Conservation (phyloP, 2,329 filamentous ascomycete species). For the Nigrospora sphaerica region DNA sequence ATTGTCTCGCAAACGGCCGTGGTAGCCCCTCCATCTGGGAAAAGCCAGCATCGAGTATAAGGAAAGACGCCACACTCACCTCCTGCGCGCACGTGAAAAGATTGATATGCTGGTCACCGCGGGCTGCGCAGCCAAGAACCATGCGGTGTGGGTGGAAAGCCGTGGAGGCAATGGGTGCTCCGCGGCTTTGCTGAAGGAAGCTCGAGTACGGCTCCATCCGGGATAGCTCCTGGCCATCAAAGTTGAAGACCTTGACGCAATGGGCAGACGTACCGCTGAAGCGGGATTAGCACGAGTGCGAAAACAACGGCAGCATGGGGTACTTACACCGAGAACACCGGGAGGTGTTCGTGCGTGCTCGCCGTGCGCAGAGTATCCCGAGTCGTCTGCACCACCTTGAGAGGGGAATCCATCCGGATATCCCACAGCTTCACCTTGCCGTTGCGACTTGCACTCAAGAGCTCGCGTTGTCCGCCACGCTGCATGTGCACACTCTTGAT, state of each 20-base stretch:
- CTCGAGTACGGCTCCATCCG: conserved; percentile 84
- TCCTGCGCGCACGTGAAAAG: conserved; percentile 66
- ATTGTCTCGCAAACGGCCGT: too few species aligned
- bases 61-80: neutral
- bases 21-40: too few species aligned
- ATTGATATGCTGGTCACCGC: conserved; percentile 86
- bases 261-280: conserved; percentile 79
- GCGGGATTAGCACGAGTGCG: conserved; percentile 17
- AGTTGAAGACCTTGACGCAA: conserved; percentile 86
- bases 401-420: conserved; percentile 74
- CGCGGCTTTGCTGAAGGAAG: conserved; percentile 75
- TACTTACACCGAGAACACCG: conserved; percentile 90
- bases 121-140: conserved; percentile 79
- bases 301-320: neutral
- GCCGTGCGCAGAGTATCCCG: conserved; percentile 74
- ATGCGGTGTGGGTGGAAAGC: conserved; percentile 94
- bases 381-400: conserved; percentile 68
- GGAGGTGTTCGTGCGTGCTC: conserved; percentile 91
- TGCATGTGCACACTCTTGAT: conserved; percentile 96
- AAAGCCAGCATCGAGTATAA: too few species aligned
- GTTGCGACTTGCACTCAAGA: conserved; percentile 84
- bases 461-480: conserved; percentile 83
- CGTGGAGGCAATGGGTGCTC: conserved; percentile 77
- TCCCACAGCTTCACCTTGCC: conserved; percentile 96
- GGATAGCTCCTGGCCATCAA: conserved; percentile 72